These are phyloP conservation scores for Phylloboletellus chloephorus DNA, from an alignment of 1,284 basidiomycete species.

Conservation along the genomic window DNA sequence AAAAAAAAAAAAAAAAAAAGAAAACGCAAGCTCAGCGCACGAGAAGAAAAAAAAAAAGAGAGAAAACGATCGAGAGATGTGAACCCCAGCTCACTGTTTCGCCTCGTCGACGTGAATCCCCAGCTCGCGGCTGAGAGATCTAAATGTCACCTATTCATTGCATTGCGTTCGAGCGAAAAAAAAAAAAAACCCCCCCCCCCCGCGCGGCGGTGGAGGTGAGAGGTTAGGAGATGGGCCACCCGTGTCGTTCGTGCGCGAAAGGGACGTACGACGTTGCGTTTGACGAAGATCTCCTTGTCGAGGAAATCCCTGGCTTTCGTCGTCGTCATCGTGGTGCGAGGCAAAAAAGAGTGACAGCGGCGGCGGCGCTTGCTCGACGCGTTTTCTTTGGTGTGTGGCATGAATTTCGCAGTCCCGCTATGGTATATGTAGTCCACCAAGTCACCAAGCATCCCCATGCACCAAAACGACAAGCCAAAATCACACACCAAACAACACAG, in stretches of 20 bases:
- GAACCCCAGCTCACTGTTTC: constrained; percentile 67
- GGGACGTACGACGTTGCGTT: constrained; percentile 53
- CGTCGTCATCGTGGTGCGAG: constrained; percentile 38
- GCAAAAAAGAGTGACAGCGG: neutral
- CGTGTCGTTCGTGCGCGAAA: neutral
- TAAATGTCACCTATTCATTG: constrained; percentile 79
- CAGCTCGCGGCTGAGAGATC: constrained; percentile 63
- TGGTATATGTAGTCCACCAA: too few relatives aligned
- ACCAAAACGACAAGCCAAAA: too few relatives aligned
- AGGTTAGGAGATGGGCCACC: neutral
- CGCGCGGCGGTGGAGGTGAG: too few relatives aligned
- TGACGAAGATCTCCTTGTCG: constrained; percentile 57
- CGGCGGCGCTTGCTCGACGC: constrained; percentile 2
- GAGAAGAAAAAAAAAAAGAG: neutral
- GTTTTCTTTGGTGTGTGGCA: constrained; percentile 4
- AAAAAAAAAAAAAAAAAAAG: neutral
- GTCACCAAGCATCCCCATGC: too few relatives aligned
- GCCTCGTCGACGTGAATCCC: constrained; percentile 66
- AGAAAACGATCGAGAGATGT: neutral
- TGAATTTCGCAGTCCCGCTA: too few relatives aligned
- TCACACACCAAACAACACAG: neutral
- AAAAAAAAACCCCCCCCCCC: too few relatives aligned
- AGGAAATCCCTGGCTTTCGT: constrained; percentile 48
- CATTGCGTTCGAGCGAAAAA: too few relatives aligned
- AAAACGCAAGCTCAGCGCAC: too few relatives aligned